Evolutionary conservation across 352 stramenopile genomes (phyloP), one percentile per base, ranked within the genome.

Genomic region (Thraustotheca clavata): DNA sequence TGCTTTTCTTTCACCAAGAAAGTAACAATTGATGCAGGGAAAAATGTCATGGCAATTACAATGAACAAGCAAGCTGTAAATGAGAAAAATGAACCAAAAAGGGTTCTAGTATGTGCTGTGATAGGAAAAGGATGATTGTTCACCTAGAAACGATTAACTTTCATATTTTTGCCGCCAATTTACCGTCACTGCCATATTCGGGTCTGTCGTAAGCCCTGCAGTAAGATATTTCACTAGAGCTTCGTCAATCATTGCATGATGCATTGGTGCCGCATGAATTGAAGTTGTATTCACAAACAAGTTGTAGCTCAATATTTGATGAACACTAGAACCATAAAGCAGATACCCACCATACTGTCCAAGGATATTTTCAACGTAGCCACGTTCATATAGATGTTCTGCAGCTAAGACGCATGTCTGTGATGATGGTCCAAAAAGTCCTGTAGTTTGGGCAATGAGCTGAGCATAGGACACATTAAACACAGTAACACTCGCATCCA

Each of bases 1-100:
- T 98, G 87, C 65, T 90, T 90, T 66, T 99, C 96, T 43, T 97
- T 91, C 36, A 99, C 95, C 22, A 99, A 75, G 74, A 98, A 99
- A 18, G 91, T 90, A 67, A 95, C 96, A 57, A 96, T 95, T 2
- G 87, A 84, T 3, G 88, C 91, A 0, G 91, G 90, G 34, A 98
- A 83, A 67, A 98, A 97, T 29, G 91, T 91, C 62, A 98, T 94
- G 3, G 88, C 90, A 18, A 97, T 84, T 20, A 98, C 72, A 49
- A 97, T 79, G 41, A 97, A 86, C 26, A 93, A 83, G 7, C 80
- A 72, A 5, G 88, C 87, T 6, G 92, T 73, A 0, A 98, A 69
- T 76, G 52, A 97, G 89, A 52, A 98, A 86, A 29, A 91, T 9
- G 74, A 80, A 2, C 73, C 69, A 31, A 81, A 83, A 16, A 81